Conservation (phyloP, 768 basidiomycete genomes). For the Rhodocollybia butyracea region DNA sequence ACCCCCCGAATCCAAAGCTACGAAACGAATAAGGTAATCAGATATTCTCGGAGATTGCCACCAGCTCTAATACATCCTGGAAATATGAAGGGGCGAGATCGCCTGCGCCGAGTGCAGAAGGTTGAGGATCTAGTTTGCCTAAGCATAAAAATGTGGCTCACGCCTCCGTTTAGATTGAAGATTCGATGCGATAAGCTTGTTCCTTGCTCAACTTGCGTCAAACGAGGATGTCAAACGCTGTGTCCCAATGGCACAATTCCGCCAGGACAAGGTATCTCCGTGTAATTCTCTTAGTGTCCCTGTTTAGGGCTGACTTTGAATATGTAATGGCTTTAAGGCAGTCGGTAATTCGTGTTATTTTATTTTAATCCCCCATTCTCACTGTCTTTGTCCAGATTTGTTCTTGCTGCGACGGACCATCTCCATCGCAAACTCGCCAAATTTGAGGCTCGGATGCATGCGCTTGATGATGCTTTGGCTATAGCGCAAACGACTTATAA, state of each 20-base stretch:
- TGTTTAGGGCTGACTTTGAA: too few species aligned
- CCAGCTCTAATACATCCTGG: not conserved
- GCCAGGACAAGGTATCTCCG: conserved; percentile 51
- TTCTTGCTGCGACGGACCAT: conserved; percentile 50
- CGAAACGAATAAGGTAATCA: conserved; percentile 33
- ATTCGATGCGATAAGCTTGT: conserved; percentile 16
- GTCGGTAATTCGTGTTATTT: conserved; percentile 31
- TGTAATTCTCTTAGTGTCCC: too few species aligned
- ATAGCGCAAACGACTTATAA: conserved; percentile 41
- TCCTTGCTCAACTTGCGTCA: conserved; percentile 48
- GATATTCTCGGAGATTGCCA: not conserved
- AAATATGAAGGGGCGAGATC: conserved; percentile 32
- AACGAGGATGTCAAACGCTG: conserved; percentile 46
- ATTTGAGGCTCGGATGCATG: conserved; percentile 49
- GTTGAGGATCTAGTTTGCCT: too few species aligned
- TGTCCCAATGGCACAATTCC: conserved; percentile 56
- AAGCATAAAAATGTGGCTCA: conserved; percentile 21
- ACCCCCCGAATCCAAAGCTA: conserved; percentile 23
- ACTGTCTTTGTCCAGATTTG: conserved; percentile 34
- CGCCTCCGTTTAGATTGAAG: too few species aligned
- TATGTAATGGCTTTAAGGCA: too few species aligned
- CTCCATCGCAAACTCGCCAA: conserved; percentile 42
- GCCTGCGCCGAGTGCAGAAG: conserved; percentile 43
- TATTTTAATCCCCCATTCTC: not conserved
- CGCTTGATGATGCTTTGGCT: conserved; percentile 52